Conservation (phyloP, 306 rosid species). For the Canavalia gladiata region DNA sequence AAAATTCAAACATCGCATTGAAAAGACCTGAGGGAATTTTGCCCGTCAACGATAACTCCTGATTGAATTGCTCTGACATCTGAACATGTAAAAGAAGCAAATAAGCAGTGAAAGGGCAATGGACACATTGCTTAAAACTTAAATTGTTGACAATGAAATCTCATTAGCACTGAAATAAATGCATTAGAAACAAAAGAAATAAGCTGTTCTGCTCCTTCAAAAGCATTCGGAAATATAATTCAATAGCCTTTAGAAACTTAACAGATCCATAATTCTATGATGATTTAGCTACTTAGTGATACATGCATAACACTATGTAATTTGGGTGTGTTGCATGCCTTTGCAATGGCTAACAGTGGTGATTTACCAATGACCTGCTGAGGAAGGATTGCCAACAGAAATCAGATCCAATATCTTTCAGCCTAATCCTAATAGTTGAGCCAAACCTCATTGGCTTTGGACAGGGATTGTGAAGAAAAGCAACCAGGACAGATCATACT, state of each 20-base stretch:
- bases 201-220: constrained; percentile 26
- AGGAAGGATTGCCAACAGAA: constrained; percentile 29
- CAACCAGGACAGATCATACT: constrained; percentile 10
- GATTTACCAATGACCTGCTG: constrained; percentile 27
- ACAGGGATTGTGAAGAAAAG: background rate
- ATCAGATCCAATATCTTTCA: constrained; percentile 27
- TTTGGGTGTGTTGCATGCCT: background rate
- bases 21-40: constrained; percentile 98
- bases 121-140: constrained; percentile 17
- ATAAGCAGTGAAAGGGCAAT: constrained; percentile 36
- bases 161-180: constrained; percentile 12
- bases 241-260: constrained; percentile 1
- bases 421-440: constrained; percentile 30
- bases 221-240: constrained; percentile 37
- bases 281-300: constrained; percentile 6
- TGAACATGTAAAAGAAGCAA: constrained; percentile 54
- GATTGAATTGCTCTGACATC: constrained; percentile 99
- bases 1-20: constrained; percentile 92
- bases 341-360: background rate
- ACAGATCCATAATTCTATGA: constrained; percentile 35
- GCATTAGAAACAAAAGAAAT: constrained; percentile 19
- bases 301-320: background rate
- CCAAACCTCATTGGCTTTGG: constrained; percentile 22
- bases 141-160: background rate
- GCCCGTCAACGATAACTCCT: constrained; percentile 84